phyloP scores from a whole-genome alignment of 2,329 filamentous ascomycete species.

The Colletotrichum eleusines region DNA sequence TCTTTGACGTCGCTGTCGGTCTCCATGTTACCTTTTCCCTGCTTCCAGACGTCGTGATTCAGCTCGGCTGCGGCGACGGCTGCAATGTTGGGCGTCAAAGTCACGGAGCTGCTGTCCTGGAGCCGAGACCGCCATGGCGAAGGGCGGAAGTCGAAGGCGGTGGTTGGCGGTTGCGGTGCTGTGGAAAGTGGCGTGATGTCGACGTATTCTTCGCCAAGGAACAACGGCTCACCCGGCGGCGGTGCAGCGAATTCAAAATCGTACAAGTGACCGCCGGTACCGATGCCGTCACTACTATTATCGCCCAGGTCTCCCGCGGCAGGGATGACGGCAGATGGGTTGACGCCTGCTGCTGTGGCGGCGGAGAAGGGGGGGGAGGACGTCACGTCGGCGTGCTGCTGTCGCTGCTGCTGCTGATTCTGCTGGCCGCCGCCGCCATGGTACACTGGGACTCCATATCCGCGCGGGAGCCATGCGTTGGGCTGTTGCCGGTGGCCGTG shows the following conservation, averaged over 20 bases:
- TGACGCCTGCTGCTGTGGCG: slow-evolving; percentile 16
- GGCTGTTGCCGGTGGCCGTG: slow-evolving; percentile 22
- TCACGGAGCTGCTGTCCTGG: slow-evolving; percentile 34
- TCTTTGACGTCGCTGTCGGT: slow-evolving; percentile 32
- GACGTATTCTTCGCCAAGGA: slow-evolving; percentile 40
- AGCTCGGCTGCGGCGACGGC: slow-evolving; percentile 35
- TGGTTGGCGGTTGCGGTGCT: slow-evolving; percentile 25
- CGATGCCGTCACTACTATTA: background rate
- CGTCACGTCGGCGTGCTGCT: slow-evolving; percentile 15
- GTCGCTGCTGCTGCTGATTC: slow-evolving; percentile 9
- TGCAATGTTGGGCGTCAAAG: slow-evolving; percentile 35
- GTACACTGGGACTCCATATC: slow-evolving; percentile 28
- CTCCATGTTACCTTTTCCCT: slow-evolving; percentile 37
- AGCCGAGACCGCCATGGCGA: slow-evolving; percentile 37
- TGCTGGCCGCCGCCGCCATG: too few species aligned
- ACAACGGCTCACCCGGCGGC: slow-evolving; percentile 36
- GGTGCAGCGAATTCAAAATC: slow-evolving; percentile 36
- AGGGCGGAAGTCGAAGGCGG: slow-evolving; percentile 34
- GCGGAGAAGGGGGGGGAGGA: slow-evolving; percentile 1
- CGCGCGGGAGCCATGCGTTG: slow-evolving; percentile 33
- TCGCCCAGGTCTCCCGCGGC: slow-evolving; percentile 14
- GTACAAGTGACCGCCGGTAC: slow-evolving; percentile 14
- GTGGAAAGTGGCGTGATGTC: slow-evolving; percentile 41
- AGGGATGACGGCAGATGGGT: slow-evolving; percentile 16
- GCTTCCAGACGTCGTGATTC: slow-evolving; percentile 34